Base-by-base conservation (phyloP, 371 early-diverging fungal species). In the Paraphysoderma sedebokerense region DNA sequence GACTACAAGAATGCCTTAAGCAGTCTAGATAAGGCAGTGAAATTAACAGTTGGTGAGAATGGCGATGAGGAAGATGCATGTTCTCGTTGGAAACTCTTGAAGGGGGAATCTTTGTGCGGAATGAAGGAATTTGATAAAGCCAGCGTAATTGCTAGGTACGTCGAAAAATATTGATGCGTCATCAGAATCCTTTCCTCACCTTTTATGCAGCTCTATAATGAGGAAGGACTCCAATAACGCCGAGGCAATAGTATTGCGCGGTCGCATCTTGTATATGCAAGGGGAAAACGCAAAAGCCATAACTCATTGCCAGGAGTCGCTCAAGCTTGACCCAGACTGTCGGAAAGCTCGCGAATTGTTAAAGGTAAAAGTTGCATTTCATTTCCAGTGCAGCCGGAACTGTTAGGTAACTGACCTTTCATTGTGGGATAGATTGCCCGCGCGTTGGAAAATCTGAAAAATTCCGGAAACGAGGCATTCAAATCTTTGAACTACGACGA, bases 241-340 rank as follows among this genome's bases (percentile, higher is more conserved):
- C 5, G 85, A 86, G 55, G 85, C 83, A 0, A 62, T 84, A 42
- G 73, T 70, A 27, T 55, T 84, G 30, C 62, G 82, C 37, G 87
- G 85, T 1, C 68, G 69, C 42, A 72, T 82, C 7, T 69, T 82
- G 34, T 85, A 81, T 54, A 60, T 77, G 35, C 81, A 81, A 52
- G 84, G 77, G 23, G 80, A 77, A 29, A 70, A 74, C 46, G 52
- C 51, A 50, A 77, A 76, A 58, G 65, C 78, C 5, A 53, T 60
- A 1, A 65, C 67, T 23, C 79, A 77, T 41, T 76, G 75, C 54
- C 60, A 67, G 32, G 73, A 83, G 41, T 82, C 85, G 5, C 62
- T 87, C 32, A 66, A 77, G 2, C 82, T 72, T 53, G 87, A 87
- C 49, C 88, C 86, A 9, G 87, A 86, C 57, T 75, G 80, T 51